These are phyloP conservation scores for Cruciata laevipes DNA, from an alignment of 257 asterid genomes.

Conservation along the genomic window DNA sequence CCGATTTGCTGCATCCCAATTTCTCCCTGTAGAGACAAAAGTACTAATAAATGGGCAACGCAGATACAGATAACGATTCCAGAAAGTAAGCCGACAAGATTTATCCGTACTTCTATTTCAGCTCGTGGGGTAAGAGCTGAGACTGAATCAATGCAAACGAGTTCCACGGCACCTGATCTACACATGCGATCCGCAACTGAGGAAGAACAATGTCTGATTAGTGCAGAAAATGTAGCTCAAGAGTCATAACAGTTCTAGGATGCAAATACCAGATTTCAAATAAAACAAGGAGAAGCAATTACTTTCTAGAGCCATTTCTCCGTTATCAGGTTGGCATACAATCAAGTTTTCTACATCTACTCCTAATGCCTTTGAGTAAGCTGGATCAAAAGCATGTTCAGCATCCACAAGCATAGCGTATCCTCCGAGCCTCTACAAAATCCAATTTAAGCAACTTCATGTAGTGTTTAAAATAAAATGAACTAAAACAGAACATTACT, in stretches of 20 bases:
- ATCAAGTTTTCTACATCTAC: constrained; percentile 96
- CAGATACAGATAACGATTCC: constrained; percentile 3
- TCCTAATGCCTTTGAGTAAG: constrained; percentile 90
- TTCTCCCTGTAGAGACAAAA: constrained; percentile 58
- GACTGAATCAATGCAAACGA: constrained; percentile 96
- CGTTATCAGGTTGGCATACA: constrained; percentile 99
- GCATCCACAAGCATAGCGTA: constrained; percentile 99
- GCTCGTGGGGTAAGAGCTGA: constrained; percentile 99
- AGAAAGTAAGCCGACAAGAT: constrained; percentile 17
- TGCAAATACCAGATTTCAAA: constrained; percentile 8
- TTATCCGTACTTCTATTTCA: constrained; percentile 76
- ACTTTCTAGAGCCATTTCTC: constrained; percentile 99
- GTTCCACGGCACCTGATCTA: constrained; percentile 98
- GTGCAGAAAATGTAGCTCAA: constrained; percentile 1
- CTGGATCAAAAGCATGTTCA: constrained; percentile 97
- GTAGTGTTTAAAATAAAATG: constrained; percentile 12
- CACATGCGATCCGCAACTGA: constrained; percentile 98
- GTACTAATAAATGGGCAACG: constrained; percentile 6
- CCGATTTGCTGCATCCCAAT: constrained; percentile 99
- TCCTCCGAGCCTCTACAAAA: constrained; percentile 86
- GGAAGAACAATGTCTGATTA: constrained; percentile 16
- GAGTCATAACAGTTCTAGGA: constrained; percentile 11
- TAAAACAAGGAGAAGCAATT: constrained; percentile 24
- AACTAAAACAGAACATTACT: neutral
- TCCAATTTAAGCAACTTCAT: constrained; percentile 19